Percentiles rank a stretch among this genome's conserved stretches.
Evolutionary conservation across 2,329 filamentous ascomycete species (phyloP).

Genomic region (Phoma sp.): DNA sequence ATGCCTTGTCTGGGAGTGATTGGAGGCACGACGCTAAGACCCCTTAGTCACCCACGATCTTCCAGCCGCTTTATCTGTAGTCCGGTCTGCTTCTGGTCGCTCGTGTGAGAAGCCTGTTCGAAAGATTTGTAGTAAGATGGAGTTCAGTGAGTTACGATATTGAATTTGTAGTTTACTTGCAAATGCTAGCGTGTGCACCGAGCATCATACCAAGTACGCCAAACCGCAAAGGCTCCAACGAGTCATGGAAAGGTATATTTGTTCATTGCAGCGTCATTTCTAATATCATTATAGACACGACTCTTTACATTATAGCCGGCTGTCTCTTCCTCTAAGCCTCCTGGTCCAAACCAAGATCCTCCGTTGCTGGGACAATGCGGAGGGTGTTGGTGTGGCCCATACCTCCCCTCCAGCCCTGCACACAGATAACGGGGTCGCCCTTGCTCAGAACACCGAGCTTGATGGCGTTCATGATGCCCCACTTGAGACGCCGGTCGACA

Average conservation of each 20-base stretch:
- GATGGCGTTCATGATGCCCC: slow-evolving; percentile 88
- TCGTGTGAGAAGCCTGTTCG: background rate
- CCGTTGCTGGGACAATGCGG: slow-evolving; percentile 59
- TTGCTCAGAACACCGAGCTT: slow-evolving; percentile 77
- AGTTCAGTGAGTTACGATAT: slow-evolving; percentile 2
- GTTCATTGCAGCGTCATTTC: slow-evolving; percentile 18
- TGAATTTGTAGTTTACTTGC: slow-evolving; percentile 21
- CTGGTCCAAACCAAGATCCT: slow-evolving; percentile 59
- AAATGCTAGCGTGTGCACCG: slow-evolving; percentile 34
- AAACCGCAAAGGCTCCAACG: slow-evolving; percentile 31
- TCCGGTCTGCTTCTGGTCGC: slow-evolving; percentile 2
- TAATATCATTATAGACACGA: slow-evolving; percentile 19
- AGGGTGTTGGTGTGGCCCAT: slow-evolving; percentile 90
- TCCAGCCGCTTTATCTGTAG: slow-evolving; percentile 5
- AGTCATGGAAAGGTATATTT: slow-evolving; percentile 32
- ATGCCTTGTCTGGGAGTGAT: slow-evolving; percentile 22
- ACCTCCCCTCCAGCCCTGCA: slow-evolving; percentile 90
- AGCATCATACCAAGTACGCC: slow-evolving; percentile 30
- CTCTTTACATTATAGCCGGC: slow-evolving; percentile 19
- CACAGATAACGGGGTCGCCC: slow-evolving; percentile 80
- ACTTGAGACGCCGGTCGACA: slow-evolving; percentile 96
- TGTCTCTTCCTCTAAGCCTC: slow-evolving; percentile 47
- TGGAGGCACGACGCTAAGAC: slow-evolving; percentile 20
- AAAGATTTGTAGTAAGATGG: background rate
- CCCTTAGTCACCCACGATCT: slow-evolving; percentile 9